Evolutionary conservation across 139 green algal species (phyloP).

Genomic region (Raphidocelis subcapitata): DNA sequence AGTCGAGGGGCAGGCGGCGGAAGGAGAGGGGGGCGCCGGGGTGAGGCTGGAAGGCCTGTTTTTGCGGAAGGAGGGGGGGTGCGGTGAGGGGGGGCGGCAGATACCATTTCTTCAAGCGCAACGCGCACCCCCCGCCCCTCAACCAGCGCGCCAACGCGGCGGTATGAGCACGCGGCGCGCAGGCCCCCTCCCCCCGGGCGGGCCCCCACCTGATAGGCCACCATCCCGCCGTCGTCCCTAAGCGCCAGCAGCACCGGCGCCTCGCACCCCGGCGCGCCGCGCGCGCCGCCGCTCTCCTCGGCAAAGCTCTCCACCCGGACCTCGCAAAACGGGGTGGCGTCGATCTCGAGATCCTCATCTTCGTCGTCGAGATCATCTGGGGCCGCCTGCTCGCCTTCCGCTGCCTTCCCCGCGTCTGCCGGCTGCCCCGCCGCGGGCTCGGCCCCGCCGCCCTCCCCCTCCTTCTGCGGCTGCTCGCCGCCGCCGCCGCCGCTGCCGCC

Average conservation of each 20-base stretch:
- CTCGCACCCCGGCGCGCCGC: conserved; percentile 31
- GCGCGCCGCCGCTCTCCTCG: neutral
- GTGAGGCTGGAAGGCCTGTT: conserved; percentile 30
- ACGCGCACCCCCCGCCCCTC: too few species aligned
- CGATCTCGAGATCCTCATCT: neutral
- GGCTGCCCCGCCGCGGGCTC: too few species aligned
- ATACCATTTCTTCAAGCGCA: too few species aligned
- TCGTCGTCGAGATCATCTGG: neutral
- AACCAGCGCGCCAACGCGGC: too few species aligned
- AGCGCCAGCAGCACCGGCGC: conserved; percentile 71
- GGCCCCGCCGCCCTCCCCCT: too few species aligned
- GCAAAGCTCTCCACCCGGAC: conserved; percentile 49
- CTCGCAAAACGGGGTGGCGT: conserved; percentile 29
- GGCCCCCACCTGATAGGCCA: conserved; percentile 68
- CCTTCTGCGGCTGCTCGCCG: too few species aligned
- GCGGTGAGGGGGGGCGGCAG: too few species aligned
- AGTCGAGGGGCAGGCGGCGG: conserved; percentile 38
- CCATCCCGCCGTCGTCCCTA: conserved; percentile 54
- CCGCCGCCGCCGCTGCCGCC: too few species aligned
- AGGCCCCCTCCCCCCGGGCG: too few species aligned
- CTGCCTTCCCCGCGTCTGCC: too few species aligned
- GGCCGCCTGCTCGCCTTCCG: neutral
- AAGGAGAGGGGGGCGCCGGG: conserved; percentile 36
- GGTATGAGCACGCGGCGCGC: too few species aligned
- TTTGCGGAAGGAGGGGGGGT: too few species aligned